phyloP scores from a whole-genome alignment of 2,329 filamentous ascomycete species.

The Hymenoscyphus fraxineus region DNA sequence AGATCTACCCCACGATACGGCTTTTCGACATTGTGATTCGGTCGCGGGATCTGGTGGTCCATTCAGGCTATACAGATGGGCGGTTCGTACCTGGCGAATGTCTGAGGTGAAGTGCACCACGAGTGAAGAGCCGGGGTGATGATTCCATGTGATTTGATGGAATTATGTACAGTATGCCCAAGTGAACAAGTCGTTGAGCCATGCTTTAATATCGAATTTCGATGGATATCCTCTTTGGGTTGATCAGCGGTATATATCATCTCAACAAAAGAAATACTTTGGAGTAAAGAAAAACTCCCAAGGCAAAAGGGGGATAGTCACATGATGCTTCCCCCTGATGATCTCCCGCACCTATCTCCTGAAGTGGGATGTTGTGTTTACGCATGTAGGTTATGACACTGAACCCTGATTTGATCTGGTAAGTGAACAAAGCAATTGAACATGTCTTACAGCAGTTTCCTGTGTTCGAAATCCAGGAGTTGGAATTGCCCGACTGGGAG shows the following conservation, averaged over 20 bases:
- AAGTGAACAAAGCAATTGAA: too few species aligned
- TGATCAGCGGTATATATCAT: background rate
- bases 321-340: background rate
- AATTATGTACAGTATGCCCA: background rate
- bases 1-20: constrained; percentile 1
- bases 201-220: background rate
- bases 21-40: background rate
- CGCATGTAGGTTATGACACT: background rate
- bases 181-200: background rate
- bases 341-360: background rate
- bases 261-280: background rate
- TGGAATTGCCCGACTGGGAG: too few species aligned
- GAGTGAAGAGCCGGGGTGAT: background rate
- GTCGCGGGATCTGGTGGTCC: background rate
- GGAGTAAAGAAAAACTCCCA: background rate
- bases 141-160: background rate
- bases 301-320: background rate
- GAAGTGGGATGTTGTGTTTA: background rate
- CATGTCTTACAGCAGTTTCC: too few species aligned
- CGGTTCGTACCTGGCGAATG: background rate
- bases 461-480: too few species aligned
- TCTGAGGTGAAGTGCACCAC: background rate
- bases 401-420: background rate
- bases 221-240: background rate
- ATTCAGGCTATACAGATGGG: background rate